Base-by-base conservation (phyloP, 2,329 filamentous ascomycete species). In the Lasiodiplodia sp. region DNA sequence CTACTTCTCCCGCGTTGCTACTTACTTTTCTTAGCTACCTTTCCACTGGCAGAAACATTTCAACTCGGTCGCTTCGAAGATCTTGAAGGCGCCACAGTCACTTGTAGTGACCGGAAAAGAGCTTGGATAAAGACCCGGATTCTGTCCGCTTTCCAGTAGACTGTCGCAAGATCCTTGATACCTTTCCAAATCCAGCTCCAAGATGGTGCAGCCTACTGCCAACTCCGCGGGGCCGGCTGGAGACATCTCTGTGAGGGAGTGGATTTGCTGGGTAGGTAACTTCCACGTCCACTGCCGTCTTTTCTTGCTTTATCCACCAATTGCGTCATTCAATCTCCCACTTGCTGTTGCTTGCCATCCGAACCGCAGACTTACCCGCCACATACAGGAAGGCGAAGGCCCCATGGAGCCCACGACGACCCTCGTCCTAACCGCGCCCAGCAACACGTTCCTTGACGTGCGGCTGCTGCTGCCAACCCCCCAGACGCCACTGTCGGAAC, bases 361-460 rank as follows among this genome's bases (percentile, higher is more conserved):
- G 12, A n/a, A 6, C 12, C 31, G 2, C 16, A 44, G 25, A 31
- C 63, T 66, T 2, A 66, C 31, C 28, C 23, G 6, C n/a, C 38
- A 23, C 47, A 12, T 34, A 58, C 44, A 69, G 68, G 65, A 40
- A 4, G 40, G 34, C 34, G 83, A 81, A 0, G 74, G 79, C 18
- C 76, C 84, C n/a, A 78, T 78, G 63, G 90, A 92, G 76, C 87
- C 87, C 18, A 92, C 90, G 0, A 85, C 84, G 1, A 91, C 90
- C 0, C 75, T 91, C 4, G 90, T 92, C 14, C 79, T 92, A 56
- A 91, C 90, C 0, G 87, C 87, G 2, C 85, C 87, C 1, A 75
- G 76, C 31, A 81, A 81, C 37, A 84, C 81, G 47, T 92, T 90
- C 74, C 85, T 91, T 47, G 90, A 92, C 73, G 75, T 91, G 25